These are phyloP conservation scores for Abrus precatorius DNA, from an alignment of 306 rosid genomes.

Conservation along the genomic window DNA sequence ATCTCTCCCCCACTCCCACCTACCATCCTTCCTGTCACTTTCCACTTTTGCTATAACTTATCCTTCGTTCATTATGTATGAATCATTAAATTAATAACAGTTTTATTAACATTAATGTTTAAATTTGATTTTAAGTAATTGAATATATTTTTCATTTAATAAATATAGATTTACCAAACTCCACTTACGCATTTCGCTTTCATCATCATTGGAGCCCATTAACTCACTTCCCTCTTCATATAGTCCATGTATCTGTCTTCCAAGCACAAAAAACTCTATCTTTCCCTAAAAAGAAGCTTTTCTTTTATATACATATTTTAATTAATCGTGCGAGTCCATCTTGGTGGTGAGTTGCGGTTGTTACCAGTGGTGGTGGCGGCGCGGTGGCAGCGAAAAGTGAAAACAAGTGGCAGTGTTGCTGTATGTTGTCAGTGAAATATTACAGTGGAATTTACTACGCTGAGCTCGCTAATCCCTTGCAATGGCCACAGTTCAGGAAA, in stretches of 20 bases:
- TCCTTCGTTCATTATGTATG: neutral
- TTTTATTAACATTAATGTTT: no score
- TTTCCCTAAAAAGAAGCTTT: neutral
- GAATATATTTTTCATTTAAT: no score
- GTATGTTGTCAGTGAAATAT: constrained; percentile 89
- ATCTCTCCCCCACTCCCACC: neutral
- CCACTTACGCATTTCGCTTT: neutral
- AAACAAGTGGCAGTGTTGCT: constrained; percentile 49
- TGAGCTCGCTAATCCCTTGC: constrained; percentile 78
- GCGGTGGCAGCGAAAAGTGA: constrained; percentile 39
- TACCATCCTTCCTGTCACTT: neutral
- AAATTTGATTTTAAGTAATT: no score
- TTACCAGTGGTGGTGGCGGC: constrained; percentile 26
- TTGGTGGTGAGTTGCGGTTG: neutral
- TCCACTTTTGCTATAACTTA: neutral
- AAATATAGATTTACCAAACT: neutral
- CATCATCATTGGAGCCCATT: neutral
- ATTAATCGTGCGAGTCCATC: neutral
- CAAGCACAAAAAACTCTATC: neutral
- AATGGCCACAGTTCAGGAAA: constrained; percentile 94
- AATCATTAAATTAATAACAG: neutral
- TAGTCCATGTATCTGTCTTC: neutral
- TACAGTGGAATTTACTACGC: constrained; percentile 66
- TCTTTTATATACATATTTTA: neutral
- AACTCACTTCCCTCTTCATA: neutral